Evolutionary conservation across 257 asterid species (phyloP), one percentile per base, ranked within the genome.

Genomic region (Linaria vulgaris): DNA sequence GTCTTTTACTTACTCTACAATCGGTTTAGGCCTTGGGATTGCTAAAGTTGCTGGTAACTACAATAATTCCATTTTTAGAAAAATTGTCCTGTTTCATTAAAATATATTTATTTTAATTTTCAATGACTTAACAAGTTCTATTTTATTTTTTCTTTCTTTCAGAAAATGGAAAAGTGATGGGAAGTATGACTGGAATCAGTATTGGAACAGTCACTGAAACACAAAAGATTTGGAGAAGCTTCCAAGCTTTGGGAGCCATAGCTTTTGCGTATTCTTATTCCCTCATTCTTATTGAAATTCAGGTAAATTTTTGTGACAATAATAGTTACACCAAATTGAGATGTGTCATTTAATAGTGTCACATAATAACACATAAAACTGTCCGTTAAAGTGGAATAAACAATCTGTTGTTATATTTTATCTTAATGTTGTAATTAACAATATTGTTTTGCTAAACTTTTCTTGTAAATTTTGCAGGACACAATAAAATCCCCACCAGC

Each of bases 261-360:
- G 88, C 85, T 64, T 82, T 82, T 69, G 88, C 88, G 52, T 82
- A 82, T 69, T 82, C 88, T 64, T 82, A 76, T 72, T 82, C 88
- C n/a, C 76, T 79, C 56, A 79, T 74, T 50, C 82, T 82, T 16
- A 70, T 82, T 46, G 83, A 82, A 61, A 82, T 68, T 22, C 67
- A 68, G 73, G 73, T 68, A 68, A 31, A 16, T 60, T 34, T 11
- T 3, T 3, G 10, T 34, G 10, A 3, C 6, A 34, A 34, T 34
- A 4, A 27, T 27, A 27, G n/a, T n/a, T n/a, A n/a, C n/a, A n/a
- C n/a, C n/a, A n/a, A n/a, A n/a, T n/a, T n/a, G n/a, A n/a, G n/a
- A n/a, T n/a, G n/a, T n/a, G n/a, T n/a, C n/a, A n/a, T n/a, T n/a
- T n/a, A n/a, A n/a, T n/a, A 27, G 34, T 27, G 3, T 27, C 34